Conservation (phyloP, 2,329 filamentous ascomycete species). For the Xylaria polymorpha region DNA sequence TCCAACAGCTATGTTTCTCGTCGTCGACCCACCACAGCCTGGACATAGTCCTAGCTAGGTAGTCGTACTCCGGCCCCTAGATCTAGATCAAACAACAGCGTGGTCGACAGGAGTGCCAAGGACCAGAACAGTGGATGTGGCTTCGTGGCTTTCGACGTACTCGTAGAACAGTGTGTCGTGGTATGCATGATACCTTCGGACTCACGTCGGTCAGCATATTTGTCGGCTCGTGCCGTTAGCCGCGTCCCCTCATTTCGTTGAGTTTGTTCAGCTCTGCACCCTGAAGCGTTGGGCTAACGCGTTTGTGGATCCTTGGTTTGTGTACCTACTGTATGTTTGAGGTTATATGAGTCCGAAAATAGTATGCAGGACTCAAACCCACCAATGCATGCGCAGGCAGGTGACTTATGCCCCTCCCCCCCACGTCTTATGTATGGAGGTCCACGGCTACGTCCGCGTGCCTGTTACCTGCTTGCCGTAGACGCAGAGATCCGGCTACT, state of each 20-base stretch:
- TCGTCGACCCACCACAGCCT: background rate
- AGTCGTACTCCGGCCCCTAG: background rate
- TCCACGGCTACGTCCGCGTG: slow-evolving; percentile 14
- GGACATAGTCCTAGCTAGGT: background rate
- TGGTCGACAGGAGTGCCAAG: background rate
- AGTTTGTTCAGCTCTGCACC: background rate
- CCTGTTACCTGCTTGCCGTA: background rate
- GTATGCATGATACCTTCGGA: slow-evolving; percentile 9
- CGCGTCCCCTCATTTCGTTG: background rate
- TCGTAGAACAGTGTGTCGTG: background rate
- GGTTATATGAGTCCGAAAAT: slow-evolving; percentile 2
- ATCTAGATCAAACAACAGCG: background rate
- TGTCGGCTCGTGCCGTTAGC: slow-evolving; percentile 12
- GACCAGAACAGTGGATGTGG: background rate
- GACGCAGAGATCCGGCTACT: background rate
- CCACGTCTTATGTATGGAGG: background rate
- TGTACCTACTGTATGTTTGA: slow-evolving; percentile 3
- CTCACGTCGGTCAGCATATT: slow-evolving; percentile 10
- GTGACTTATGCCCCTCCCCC: background rate
- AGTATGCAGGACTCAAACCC: background rate
- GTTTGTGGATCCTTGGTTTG: background rate
- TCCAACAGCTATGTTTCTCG: background rate
- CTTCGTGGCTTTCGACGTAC: background rate
- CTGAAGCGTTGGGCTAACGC: background rate
- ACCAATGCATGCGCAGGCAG: slow-evolving; percentile 9